Evolutionary conservation across 2,329 filamentous ascomycete genomes (phyloP).

Genomic region (Macrophomina phaseolina): DNA sequence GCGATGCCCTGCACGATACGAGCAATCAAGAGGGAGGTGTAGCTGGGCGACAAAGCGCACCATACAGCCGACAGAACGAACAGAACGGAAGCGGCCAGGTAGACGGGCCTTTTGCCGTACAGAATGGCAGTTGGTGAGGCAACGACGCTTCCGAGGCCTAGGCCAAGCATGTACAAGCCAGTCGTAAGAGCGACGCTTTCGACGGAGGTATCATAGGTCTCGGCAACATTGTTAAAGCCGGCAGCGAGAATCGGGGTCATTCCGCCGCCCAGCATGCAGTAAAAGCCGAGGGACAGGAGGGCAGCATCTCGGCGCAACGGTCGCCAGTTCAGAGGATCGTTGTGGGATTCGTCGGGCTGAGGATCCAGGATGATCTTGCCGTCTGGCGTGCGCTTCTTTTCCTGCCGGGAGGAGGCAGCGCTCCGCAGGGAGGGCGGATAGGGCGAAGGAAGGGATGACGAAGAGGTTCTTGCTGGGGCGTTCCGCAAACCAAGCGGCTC

Average conservation of each 20-base stretch:
- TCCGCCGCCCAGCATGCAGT: constrained; percentile 91
- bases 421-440: constrained; percentile 33
- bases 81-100: constrained; percentile 76
- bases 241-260: constrained; percentile 91
- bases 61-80: constrained; percentile 80
- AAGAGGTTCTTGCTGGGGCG: constrained; percentile 65
- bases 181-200: constrained; percentile 84
- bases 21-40: constrained; percentile 77
- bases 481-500: constrained; percentile 66
- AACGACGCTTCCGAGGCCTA: constrained; percentile 83
- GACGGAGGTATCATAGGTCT: constrained; percentile 68
- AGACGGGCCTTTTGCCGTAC: constrained; percentile 89
- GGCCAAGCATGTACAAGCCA: constrained; percentile 90
- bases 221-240: constrained; percentile 81
- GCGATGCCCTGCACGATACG: constrained; percentile 87
- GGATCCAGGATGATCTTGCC: constrained; percentile 87
- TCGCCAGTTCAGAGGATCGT: constrained; percentile 94
- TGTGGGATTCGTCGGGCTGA: constrained; percentile 86
- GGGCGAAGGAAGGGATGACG: constrained; percentile 59
- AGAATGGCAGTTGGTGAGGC: constrained; percentile 90
- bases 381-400: constrained; percentile 78
- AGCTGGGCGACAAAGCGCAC: constrained; percentile 85
- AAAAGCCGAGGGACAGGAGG: constrained; percentile 82
- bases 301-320: constrained; percentile 79
- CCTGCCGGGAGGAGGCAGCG: constrained; percentile 32